Evolutionary conservation across 805 yeast species (phyloP), one percentile per base, ranked within the genome.

Genomic region (Metschnikowia cubensis): DNA sequence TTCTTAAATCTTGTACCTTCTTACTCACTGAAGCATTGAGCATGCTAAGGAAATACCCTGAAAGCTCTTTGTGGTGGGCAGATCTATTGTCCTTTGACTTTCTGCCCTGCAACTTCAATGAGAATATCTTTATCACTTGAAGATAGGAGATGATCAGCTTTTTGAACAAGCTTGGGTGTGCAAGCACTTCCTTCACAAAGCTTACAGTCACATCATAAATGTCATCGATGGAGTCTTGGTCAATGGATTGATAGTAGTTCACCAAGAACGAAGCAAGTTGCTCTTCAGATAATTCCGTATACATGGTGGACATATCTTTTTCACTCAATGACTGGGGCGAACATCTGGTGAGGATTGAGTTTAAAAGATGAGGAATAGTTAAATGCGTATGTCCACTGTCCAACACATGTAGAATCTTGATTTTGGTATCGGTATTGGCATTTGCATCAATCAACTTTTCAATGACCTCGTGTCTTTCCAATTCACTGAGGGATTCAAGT

Each of bases 351-450:
- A 66, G 61, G 32, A 85, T 72, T 0, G 87, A 72, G 50, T 79
- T 74, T 56, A 88, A 72, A 4, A 90, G 68, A 57, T 80, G 77
- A 0, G 95, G 91, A 13, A 89, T 69, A 0, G 95, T 86, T 4
- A 80, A 59, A 50, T 83, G 87, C 0, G 96, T 87, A 55, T 87
- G 80, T 6, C 96, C 86, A 0, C 94, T 92, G 67, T 91, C 97
- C 44, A 91, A 68, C 2, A 87, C 84, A 63, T 87, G 89, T n/a
- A 88, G 65, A 1, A 88, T 60, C 56, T 84, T 85, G 58, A 82
- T 77, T 22, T 60, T 61, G 7, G 63, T 35, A 0, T 53, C 48
- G 11, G 49, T 43, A 4, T 39, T 46, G 10, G 44, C 13, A 15
- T 63, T 63, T 11, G 82, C 70, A 5, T 56, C 61, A 15, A 89